Evolutionary conservation across 176 grass and related monocot genomes (phyloP), one percentile per base, ranked within the genome.

Genomic region (Paspalum notatum): DNA sequence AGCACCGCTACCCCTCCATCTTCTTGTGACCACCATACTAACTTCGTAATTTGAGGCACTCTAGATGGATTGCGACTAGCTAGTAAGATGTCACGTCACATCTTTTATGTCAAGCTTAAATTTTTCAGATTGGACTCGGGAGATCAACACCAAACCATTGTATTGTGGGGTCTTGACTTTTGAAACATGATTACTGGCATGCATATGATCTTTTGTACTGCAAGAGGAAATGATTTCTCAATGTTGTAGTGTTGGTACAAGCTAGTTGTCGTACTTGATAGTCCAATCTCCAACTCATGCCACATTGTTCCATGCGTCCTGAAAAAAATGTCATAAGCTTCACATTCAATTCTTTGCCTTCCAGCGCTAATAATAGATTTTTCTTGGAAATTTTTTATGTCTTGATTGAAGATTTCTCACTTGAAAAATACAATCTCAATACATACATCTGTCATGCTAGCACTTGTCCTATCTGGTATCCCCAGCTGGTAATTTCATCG

Each of bases 171-270:
- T 55, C 15, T 83, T 74, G 16, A 54, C 48, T 45, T 75, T 55
- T 54, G 59, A 75, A 55, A 66, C 46, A 10, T 18, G 39, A 17
- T n/a, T 47, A 62, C 17, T 21, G 37, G 7, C 20, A 53, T 1
- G 15, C 57, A 64, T 11, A 64, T 11, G 52, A 11, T 69, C 0
- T 49, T 60, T 39, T 48, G 58, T 18, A 74, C 24, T 27, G 58
- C 46, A 74, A 41, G 47, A 75, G 21, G 38, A 17, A 32, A 75
- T 66, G 40, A 75, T 66, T 48, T 21, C 37, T 53, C 69, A 74
- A 75, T 66, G 43, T 40, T 75, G 32, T 83, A 66, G 60, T 27
- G 52, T 75, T 66, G 72, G 81, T 55, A 50, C 47, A 56, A 32
- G 15, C 21, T 53, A 61, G 58, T 7, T 61, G 24, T n/a, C 58